Base-by-base conservation (phyloP, 352 stramenopile genomes). In the Pythium monospermum region DNA sequence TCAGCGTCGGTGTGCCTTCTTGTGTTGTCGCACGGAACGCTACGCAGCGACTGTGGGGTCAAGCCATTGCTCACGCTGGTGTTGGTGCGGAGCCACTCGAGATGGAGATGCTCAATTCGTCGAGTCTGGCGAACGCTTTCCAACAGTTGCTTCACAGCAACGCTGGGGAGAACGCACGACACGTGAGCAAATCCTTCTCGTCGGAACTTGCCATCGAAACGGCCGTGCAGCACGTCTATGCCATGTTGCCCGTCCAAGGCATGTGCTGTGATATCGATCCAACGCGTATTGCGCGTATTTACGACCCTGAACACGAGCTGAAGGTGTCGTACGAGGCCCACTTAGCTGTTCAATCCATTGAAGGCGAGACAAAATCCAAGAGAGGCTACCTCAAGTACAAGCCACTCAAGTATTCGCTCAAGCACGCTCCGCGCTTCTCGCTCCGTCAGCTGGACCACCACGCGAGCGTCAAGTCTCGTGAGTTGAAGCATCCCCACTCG, bases 241-340 rank as follows among this genome's bases (percentile, higher is more conserved):
- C 57, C 16, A 76, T 82, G 43, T 41, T 92, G 19, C 82, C 82
- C 2, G 26, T 90, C 6, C 49, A 61, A 45, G 69, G 69, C 1
- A 92, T 92, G 82, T 71, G 55, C 25, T 92, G 82, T 44, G 82
- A 90, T 47, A 30, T 92, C 38, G 73, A 90, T 49, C 71, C 76
- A 23, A 57, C 47, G 8, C 68, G 79, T 25, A 68, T 88, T 39
- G 82, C 82, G 30, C 73, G 75, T 21, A 72, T 90, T 11, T 90
- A 89, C 50, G 72, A 88, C 46, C 63, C 67, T 1, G 49, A 64
- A 23, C 58, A 76, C 42, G 50, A 83, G 47, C 66, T 92, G 32
- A 92, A 92, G 56, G 56, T 92, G 10, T 88, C 72, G 18, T 88
- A 90, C 44, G 82, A 90, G 31, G 78, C 72, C 1, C 58, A 79